Base-by-base conservation (phyloP, 495 filamentous ascomycete genomes). In the Penicillium crystallinum region DNA sequence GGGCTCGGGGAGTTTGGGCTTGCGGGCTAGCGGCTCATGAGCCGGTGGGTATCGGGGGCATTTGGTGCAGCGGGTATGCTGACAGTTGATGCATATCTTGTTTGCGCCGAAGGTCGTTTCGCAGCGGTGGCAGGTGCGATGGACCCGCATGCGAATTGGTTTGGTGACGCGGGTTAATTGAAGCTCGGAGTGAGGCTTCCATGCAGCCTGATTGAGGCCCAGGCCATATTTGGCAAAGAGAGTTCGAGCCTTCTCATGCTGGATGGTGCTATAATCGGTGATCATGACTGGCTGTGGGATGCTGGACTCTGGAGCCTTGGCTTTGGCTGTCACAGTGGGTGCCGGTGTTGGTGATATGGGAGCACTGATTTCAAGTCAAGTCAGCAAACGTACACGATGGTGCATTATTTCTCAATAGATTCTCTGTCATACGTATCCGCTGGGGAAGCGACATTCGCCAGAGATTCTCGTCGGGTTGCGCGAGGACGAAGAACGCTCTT, bases 71-170 rank as follows among this genome's bases (percentile, higher is more conserved):
- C 87, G 78, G 37, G 70, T 77, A 69, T 95, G 89, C 53, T 85
- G 77, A 69, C 89, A 95, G 30, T 80, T 81, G 55, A 73, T 66
- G 68, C 89, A 95, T 37, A 81, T 70, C 62, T 83, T 89, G 51
- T 85, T 82, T 17, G 77, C 66, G 42, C 87, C 88, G 66, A 86
- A 95, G 15, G 77, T 77, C 4, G 84, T 83, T 54, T 86, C 77
- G 66, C 89, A 95, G 52, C 78, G 80, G 63, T 95, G 89, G 61
- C 89, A 95, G 49, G 76, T 83, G 46, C 88, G 86, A 58, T 89
- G 91, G 31, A 96, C 85, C 29, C 92, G 82, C 87, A 97, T 95
- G 56, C 90, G 87, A 54, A 96, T 89, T 15, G 88, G 83, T 69
- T 92, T 95, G 65, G 92, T 83, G 15, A 96, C 84, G 22, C 92